phyloP scores from a whole-genome alignment of 768 basidiomycete species.

The Udeniomyces megalosporus region DNA sequence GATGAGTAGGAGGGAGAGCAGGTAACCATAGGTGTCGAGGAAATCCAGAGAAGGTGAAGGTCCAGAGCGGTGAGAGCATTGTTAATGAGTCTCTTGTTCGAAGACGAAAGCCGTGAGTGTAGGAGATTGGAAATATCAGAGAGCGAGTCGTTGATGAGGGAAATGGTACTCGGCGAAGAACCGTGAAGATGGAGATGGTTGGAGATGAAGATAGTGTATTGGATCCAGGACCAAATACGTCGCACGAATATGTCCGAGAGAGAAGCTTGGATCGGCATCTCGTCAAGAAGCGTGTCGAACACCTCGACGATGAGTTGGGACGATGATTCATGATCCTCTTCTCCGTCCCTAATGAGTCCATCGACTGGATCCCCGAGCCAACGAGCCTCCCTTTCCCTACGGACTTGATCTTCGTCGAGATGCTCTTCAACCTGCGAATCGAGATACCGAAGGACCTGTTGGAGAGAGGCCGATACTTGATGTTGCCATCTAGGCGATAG shows the following conservation, averaged over 20 bases:
- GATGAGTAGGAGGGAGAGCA: no score
- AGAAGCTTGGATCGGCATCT: not conserved
- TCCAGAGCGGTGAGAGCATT: not conserved
- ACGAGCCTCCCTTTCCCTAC: not conserved
- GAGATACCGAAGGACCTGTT: not conserved
- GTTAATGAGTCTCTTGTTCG: not conserved
- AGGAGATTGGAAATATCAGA: not conserved
- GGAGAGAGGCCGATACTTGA: not conserved
- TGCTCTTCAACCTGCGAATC: not conserved
- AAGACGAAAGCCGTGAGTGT: not conserved
- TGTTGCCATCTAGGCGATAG: not conserved
- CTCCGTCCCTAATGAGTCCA: constrained; percentile 3
- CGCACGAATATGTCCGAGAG: not conserved
- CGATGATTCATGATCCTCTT: not conserved
- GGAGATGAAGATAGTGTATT: constrained; percentile 2
- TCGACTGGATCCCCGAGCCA: constrained; percentile 4
- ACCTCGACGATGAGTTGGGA: not conserved
- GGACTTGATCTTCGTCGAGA: not conserved
- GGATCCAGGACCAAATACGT: not conserved
- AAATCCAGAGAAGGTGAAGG: not conserved
- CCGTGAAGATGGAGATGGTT: not conserved
- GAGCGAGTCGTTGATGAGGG: not conserved
- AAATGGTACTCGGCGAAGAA: not conserved
- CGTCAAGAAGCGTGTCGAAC: not conserved
- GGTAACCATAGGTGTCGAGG: no score